phyloP scores from a whole-genome alignment of 331 rosid species.

The Erythrophleum ivorense region DNA sequence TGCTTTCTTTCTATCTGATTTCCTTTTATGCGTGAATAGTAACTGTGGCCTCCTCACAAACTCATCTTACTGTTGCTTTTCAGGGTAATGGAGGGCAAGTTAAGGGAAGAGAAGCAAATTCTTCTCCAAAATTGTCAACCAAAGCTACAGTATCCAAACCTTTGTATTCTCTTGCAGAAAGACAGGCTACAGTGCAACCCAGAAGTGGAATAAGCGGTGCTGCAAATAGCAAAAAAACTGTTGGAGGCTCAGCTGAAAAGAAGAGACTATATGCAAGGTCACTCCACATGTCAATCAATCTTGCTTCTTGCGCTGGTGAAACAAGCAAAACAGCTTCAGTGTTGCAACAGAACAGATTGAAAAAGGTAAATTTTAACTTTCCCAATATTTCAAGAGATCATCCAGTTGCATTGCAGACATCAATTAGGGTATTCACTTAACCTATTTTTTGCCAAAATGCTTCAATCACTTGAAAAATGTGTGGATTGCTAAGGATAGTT shows the following conservation, averaged over 20 bases:
- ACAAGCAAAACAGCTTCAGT: constrained; percentile 42
- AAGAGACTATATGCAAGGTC: constrained; percentile 55
- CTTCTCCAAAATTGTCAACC: constrained; percentile 48
- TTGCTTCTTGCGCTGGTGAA: constrained; percentile 49
- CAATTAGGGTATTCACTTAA: constrained; percentile 52
- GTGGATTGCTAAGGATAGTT: neutral
- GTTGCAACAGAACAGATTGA: constrained; percentile 47
- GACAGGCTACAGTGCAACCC: constrained; percentile 40
- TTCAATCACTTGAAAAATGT: constrained; percentile 17
- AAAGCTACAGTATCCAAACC: constrained; percentile 44
- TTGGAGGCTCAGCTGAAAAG: constrained; percentile 41
- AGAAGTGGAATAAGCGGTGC: constrained; percentile 36
- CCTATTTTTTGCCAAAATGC: neutral
- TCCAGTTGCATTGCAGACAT: constrained; percentile 40
- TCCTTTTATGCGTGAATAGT: constrained; percentile 33
- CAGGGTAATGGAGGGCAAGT: constrained; percentile 47
- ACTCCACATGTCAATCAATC: constrained; percentile 66
- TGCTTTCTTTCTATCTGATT: constrained; percentile 16
- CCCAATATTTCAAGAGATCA: constrained; percentile 40
- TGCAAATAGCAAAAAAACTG: constrained; percentile 45
- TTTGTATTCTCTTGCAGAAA: constrained; percentile 40
- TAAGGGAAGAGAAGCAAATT: constrained; percentile 44
- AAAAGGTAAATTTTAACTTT: constrained; percentile 30
- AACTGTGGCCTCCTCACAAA: neutral
- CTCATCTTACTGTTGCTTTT: constrained; percentile 27